Evolutionary conservation across 805 yeast species (phyloP), one percentile per base, ranked within the genome.

Genomic region (Ogataea minuta): DNA sequence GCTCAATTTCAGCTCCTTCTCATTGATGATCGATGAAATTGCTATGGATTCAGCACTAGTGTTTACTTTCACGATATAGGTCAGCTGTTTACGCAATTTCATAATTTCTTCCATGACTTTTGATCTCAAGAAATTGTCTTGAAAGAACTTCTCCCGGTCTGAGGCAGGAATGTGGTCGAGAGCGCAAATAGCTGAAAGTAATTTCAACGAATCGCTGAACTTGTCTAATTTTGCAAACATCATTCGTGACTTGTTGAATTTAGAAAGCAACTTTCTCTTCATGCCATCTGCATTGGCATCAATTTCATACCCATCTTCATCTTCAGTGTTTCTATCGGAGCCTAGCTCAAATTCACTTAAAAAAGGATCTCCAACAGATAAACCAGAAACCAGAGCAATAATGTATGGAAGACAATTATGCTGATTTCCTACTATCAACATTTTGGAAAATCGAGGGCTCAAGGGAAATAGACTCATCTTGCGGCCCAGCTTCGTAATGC

Each of bases 311-410:
- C 56, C 64, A 27, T 57, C 63, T 19, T 66, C 70, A 14, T 64
- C 66, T 14, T 67, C 65, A 6, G n/a, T n/a, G n/a, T 54, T 66
- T 15, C 67, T 72, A 10, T 56, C 64, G n/a, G 83, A 66, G 1
- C 93, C 91, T 9, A 86, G 58, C 54, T 86, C 96, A 46, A 74
- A 76, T 56, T 84, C 95, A 28, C 71, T 72, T 23, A 86, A 62
- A 52, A 88, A 89, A 11, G 95, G 96, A 54, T 90, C 95, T 4
- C 97, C 97, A 30, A 93, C 97, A 0, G 97, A 82, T 23, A 93
- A 65, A 0, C 89, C 95, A 23, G 97, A 84, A 1, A 93, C 97
- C 38, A 93, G 72, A 0, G 97, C 93, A 31, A 93, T 78, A n/a
- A 93, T 73, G 56, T 86, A 91, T 0, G 95, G 88, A 41, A 93